A percentile compares a stretch with the other conserved stretches of the same genome.
phyloP scores from a whole-genome alignment of 345 rosid genomes.

The Atalantia buxifolia region DNA sequence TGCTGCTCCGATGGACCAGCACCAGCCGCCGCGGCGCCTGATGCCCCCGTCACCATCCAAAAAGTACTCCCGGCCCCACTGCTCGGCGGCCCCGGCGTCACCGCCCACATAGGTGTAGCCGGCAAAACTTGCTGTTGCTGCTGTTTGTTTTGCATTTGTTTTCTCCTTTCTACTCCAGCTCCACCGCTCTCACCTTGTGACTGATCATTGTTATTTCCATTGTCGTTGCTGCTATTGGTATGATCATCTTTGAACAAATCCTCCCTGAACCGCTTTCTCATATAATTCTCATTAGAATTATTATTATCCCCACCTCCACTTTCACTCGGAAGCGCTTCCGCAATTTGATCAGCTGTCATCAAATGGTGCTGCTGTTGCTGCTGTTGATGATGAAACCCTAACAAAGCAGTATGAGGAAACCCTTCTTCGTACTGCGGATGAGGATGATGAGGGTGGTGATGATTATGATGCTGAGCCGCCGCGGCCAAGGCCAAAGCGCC shows the following conservation, averaged over 20 bases:
- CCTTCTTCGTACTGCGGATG: slow-evolving; percentile 65
- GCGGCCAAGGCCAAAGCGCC: slow-evolving; percentile 51
- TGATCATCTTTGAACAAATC: slow-evolving; percentile 61
- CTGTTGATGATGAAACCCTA: slow-evolving; percentile 58
- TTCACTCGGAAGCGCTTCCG: slow-evolving; percentile 39
- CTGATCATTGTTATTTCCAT: slow-evolving; percentile 7
- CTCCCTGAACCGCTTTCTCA: slow-evolving; percentile 60
- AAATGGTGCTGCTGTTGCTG: slow-evolving; percentile 42
- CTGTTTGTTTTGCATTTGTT: slow-evolving; percentile 4
- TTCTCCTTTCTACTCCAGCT: slow-evolving; percentile 3
- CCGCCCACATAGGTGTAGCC: slow-evolving; percentile 74
- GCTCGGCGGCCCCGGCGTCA: slow-evolving; percentile 40
- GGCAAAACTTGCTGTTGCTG: slow-evolving; percentile 36
- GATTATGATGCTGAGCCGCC: too few relatives aligned
- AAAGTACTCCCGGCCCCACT: slow-evolving; percentile 50
- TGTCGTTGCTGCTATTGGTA: neutral
- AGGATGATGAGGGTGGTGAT: neutral
- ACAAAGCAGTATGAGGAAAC: slow-evolving; percentile 38
- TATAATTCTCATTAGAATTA: slow-evolving; percentile 40
- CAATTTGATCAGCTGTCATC: slow-evolving; percentile 52
- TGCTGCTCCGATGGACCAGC: slow-evolving; percentile 31
- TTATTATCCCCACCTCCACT: slow-evolving; percentile 32
- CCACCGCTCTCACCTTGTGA: slow-evolving; percentile 36
- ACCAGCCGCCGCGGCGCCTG: neutral
- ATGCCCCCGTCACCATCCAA: slow-evolving; percentile 56